phyloP scores from a whole-genome alignment of 495 filamentous ascomycete species.

The Immersiella caudata region DNA sequence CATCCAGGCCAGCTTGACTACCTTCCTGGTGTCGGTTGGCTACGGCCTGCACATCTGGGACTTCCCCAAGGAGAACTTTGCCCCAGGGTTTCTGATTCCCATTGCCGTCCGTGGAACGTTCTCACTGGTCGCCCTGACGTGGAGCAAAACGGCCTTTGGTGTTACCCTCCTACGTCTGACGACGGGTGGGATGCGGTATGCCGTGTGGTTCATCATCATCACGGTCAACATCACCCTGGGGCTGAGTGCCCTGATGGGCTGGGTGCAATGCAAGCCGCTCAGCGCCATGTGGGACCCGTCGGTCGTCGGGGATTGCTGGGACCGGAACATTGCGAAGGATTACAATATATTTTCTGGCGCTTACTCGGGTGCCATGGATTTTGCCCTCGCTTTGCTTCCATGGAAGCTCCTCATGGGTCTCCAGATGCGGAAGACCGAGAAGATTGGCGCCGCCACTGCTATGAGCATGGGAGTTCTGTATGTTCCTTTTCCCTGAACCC shows the following conservation, averaged over 20 bases:
- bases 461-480: slow-evolving; percentile 43
- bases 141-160: slow-evolving; percentile 41
- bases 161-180: slow-evolving; percentile 34
- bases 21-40: slow-evolving; percentile 20
- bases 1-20: slow-evolving; percentile 5
- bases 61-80: slow-evolving; percentile 20
- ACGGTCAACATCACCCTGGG: slow-evolving; percentile 42
- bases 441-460: slow-evolving; percentile 39
- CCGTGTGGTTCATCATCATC: slow-evolving; percentile 37
- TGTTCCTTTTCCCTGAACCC: background rate
- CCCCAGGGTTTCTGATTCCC: slow-evolving; percentile 16
- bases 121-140: slow-evolving; percentile 18
- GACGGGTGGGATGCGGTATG: slow-evolving; percentile 27
- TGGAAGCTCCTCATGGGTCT: slow-evolving; percentile 40
- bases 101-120: slow-evolving; percentile 24
- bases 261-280: slow-evolving; percentile 42
- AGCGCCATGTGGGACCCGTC: slow-evolving; percentile 36
- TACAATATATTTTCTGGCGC: slow-evolving; percentile 26
- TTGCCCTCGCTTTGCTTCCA: slow-evolving; percentile 39
- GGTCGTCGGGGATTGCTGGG: slow-evolving; percentile 40
- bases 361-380: slow-evolving; percentile 37
- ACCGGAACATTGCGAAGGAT: slow-evolving; percentile 3
- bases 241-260: slow-evolving; percentile 43
- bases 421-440: slow-evolving; percentile 42
- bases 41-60: slow-evolving; percentile 31